A percentile compares a stretch with the other conserved stretches of the same genome.
These are phyloP conservation scores for Oryza glumipatula DNA, from an alignment of 176 grass and related monocot genomes.

Conservation along the genomic window DNA sequence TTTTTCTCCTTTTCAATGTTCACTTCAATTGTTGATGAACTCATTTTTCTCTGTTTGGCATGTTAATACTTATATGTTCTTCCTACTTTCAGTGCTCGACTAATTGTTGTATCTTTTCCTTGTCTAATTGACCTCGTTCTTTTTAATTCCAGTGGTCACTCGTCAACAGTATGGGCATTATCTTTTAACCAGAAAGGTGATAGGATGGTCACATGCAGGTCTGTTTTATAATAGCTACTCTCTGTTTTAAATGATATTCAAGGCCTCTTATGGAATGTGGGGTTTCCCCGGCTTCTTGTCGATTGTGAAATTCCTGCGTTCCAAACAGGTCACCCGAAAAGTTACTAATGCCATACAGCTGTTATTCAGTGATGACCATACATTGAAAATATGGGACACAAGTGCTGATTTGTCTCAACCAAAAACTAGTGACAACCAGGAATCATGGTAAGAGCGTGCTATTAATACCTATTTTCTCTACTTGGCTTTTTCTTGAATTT, in stretches of 20 bases:
- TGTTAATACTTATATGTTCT: not conserved
- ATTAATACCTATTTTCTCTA: conserved; percentile 22
- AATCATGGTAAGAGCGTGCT: conserved; percentile 68
- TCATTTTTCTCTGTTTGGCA: conserved; percentile 15
- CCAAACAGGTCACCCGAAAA: not conserved
- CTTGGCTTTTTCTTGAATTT: conserved; percentile 7
- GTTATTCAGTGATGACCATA: conserved; percentile 84
- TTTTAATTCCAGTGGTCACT: conserved; percentile 69
- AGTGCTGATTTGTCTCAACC: conserved; percentile 61
- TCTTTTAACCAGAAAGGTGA: conserved; percentile 83
- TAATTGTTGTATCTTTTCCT: not conserved
- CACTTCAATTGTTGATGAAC: not conserved
- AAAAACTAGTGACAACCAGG: conserved; percentile 47
- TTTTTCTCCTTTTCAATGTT: conserved; percentile 6
- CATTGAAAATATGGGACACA: conserved; percentile 90
- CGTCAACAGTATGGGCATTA: conserved; percentile 92
- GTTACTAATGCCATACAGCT: conserved; percentile 36
- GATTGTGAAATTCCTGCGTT: conserved; percentile 1
- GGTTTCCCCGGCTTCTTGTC: conserved; percentile 16
- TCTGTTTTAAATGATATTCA: conserved; percentile 14
- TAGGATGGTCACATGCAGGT: conserved; percentile 96
- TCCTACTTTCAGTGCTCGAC: conserved; percentile 21
- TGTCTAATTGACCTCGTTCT: conserved; percentile 38
- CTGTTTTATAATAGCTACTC: conserved; percentile 24
- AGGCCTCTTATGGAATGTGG: not conserved